These are phyloP conservation scores for Aspergillus flavus DNA, from an alignment of 2,329 filamentous ascomycete genomes.

Conservation along the genomic window DNA sequence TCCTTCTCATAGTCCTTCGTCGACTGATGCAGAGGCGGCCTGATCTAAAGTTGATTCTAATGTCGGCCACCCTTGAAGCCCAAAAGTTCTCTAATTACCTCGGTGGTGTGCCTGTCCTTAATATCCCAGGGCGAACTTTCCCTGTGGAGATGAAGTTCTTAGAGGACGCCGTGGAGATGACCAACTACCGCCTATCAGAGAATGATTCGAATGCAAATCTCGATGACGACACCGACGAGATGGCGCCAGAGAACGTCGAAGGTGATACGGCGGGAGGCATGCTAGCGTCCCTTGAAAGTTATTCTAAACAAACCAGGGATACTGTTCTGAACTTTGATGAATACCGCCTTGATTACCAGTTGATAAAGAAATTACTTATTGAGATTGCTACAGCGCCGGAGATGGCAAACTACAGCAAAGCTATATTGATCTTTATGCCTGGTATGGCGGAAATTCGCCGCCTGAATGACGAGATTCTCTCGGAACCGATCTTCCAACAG, in stretches of 20 bases:
- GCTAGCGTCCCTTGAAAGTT: slow-evolving; percentile 67
- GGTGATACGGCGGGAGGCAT: slow-evolving; percentile 59
- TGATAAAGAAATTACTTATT: slow-evolving; percentile 78
- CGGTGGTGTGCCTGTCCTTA: slow-evolving; percentile 79
- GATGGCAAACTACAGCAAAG: slow-evolving; percentile 76
- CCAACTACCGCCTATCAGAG: slow-evolving; percentile 72
- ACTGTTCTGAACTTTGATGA: slow-evolving; percentile 81
- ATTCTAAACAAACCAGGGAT: slow-evolving; percentile 74
- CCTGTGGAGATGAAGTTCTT: slow-evolving; percentile 86
- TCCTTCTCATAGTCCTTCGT: slow-evolving; percentile 87
- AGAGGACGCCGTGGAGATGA: slow-evolving; percentile 89
- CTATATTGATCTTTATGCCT: slow-evolving; percentile 91
- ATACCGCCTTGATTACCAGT: slow-evolving; percentile 85
- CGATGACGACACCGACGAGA: slow-evolving; percentile 51
- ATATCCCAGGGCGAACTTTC: slow-evolving; percentile 90
- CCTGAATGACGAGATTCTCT: slow-evolving; percentile 80
- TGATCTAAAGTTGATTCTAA: slow-evolving; percentile 88
- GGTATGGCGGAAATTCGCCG: slow-evolving; percentile 91
- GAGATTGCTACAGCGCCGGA: slow-evolving; percentile 71
- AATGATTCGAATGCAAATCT: slow-evolving; percentile 46
- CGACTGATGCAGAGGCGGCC: slow-evolving; percentile 75
- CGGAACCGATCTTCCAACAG: slow-evolving; percentile 72
- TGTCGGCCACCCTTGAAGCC: slow-evolving; percentile 97
- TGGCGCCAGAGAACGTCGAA: slow-evolving; percentile 51
- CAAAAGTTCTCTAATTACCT: slow-evolving; percentile 89